Percentiles rank a stretch among this genome's conserved stretches.
Evolutionary conservation across 225 moss, liverwort and hornwort genomes (phyloP).

Genomic region (Thuidium tamariscinum): DNA sequence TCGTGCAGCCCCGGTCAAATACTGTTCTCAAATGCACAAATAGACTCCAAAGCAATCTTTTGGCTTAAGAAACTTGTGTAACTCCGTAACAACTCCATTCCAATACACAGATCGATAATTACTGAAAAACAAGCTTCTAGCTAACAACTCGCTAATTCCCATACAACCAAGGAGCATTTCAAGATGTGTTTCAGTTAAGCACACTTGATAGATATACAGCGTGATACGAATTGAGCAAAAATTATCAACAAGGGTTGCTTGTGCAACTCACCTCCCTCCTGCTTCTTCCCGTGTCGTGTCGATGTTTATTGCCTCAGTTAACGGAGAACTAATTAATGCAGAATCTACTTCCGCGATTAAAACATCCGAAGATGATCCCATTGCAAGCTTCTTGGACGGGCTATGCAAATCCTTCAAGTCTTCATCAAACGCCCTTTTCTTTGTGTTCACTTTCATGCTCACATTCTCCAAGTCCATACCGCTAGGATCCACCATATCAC

Average conservation of each 20-base stretch:
- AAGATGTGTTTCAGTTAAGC: not conserved
- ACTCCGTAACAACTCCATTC: not conserved
- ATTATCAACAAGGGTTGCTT: not conserved
- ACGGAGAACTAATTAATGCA: not conserved
- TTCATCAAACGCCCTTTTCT: conserved; percentile 21
- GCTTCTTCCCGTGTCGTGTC: not conserved
- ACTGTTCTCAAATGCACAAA: not conserved
- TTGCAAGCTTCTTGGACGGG: conserved; percentile 29
- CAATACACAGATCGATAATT: not conserved
- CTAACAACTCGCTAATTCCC: not conserved
- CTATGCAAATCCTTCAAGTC: conserved; percentile 7
- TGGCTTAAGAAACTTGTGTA: not conserved
- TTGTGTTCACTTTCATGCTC: conserved; percentile 8
- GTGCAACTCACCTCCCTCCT: conserved; percentile 18
- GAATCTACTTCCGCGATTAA: not conserved
- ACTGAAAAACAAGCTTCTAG: not conserved
- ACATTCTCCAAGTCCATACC: conserved; percentile 2
- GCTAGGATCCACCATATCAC: not conserved
- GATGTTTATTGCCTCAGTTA: conserved; percentile 10
- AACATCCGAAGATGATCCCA: conserved; percentile 9
- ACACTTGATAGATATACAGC: not conserved
- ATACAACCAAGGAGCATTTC: not conserved
- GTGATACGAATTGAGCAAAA: not conserved
- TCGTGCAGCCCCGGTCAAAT: not conserved
- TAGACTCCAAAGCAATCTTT: not conserved